Base-by-base conservation (phyloP, 169 alveolate species). In the Plasmodium sp. region DNA sequence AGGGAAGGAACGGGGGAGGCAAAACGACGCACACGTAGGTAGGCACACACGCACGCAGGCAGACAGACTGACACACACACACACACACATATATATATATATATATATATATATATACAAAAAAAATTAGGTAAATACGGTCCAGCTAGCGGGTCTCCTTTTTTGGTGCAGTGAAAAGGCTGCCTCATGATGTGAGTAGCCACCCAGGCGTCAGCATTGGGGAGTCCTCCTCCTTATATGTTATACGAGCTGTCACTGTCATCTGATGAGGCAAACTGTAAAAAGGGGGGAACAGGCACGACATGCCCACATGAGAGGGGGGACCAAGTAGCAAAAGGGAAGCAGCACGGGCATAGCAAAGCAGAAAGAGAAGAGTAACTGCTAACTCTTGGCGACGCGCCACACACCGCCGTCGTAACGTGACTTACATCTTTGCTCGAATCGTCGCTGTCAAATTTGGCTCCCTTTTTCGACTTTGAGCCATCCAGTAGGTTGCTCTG, bases 161-260 rank as follows among this genome's bases (percentile, higher is more conserved):
- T 48, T 62, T 18, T n/a, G 36, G 75, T n/a, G 83, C 33, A 75
- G 39, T 33, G 7, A 81, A 81, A 62, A 34, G 18, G 43, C 39
- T 62, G 3, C 45, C 16, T 48, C 48, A 62, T n/a, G 10, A 34
- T 7, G 6, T 18, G 71, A 80, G 71, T 34, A 80, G 45, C 9
- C 12, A 31, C 43, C 43, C n/a, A 27, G 27, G 58, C 16, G 31
- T 27, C n/a, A 62, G 71, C 39, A 83, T 31, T 22, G 12, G 43
- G 41, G 62, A 83, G 45, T 58, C 43, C 45, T 58, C 80, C 79
- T 12, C 43, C 45, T 58, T 88, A 88, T 12, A 88, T 88, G 62
- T 88, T 67, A 62, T 79, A 88, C 16, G 94, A 88, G 39, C 94
- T 88, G 33, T 88, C 94, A 67, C 94, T 88, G 51, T 79, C 94